Evolutionary conservation across 768 basidiomycete species (phyloP), one percentile per base, ranked within the genome.

Genomic region (Kwoniella sp.): DNA sequence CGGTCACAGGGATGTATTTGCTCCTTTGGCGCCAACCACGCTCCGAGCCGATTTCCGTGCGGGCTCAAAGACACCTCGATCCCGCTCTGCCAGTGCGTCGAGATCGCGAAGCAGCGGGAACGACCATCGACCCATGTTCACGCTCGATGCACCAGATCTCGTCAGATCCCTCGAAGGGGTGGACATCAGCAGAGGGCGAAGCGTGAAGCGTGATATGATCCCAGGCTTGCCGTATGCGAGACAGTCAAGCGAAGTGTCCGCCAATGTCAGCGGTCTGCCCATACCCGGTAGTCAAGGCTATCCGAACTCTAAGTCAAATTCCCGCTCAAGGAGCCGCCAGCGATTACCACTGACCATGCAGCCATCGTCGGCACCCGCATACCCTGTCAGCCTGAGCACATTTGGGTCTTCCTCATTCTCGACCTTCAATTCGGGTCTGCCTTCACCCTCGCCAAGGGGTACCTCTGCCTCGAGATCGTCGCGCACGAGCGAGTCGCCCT

Each of bases 1-100:
- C 20, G 20, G 9, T 47, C 50, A 52, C 20, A 47, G 28, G 23
- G 63, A 61, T 34, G 26, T 47, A 22, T 61, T 61, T 29, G 50
- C 55, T 37, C 55, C 61, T 22, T 22, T 50, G 28, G 17, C 51
- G 9, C 22, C 51, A 31, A 26, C 57, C 15, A 25, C 58, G 51
- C 38, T 38, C 11, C 54, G 48, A 58, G 41, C 17, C 4, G 41
- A 45, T 13, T 15, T 25, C 9, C 26, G 29, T 11, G 57, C 38
- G 30, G 22, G 50, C 55, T 63, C 55, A 23, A 31, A 45, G 50
- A 45, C 59, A 30, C 54, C 68, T n/a, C 50, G 68, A 41, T 69
- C 68, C 26, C 30, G 64, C 61, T 69, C 68, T 23, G 68, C 54
- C n/a, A 66, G 64, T 30, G 63, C 61, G 1, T 62, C 59, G 8